Percentiles rank a stretch among this genome's conserved stretches.
Evolutionary conservation across 805 yeast genomes (phyloP).

Genomic region (Spathaspora sp.): DNA sequence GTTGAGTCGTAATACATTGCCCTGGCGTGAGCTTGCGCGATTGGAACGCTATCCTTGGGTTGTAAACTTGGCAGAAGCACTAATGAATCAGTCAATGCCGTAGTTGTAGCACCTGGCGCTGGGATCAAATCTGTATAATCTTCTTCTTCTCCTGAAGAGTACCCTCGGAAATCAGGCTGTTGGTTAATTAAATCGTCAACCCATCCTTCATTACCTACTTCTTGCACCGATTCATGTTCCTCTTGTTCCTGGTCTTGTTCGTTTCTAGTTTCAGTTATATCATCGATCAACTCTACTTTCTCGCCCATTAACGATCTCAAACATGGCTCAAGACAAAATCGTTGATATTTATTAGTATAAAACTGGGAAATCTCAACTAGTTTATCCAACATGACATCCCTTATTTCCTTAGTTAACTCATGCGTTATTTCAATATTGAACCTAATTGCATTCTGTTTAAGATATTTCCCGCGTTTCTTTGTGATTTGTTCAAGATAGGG

Average conservation of each 20-base stretch:
- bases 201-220: slow-evolving; percentile 41
- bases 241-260: slow-evolving; percentile 20
- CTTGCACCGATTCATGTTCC: slow-evolving; percentile 13
- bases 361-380: slow-evolving; percentile 54
- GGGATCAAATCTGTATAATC: slow-evolving; percentile 38
- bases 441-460: slow-evolving; percentile 21
- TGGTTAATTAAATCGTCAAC: slow-evolving; percentile 38
- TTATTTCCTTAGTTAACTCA: slow-evolving; percentile 50
- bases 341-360: slow-evolving; percentile 50
- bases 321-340: slow-evolving; percentile 78
- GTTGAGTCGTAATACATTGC: slow-evolving; percentile 53
- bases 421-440: slow-evolving; percentile 78
- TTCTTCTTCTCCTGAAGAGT: slow-evolving; percentile 16
- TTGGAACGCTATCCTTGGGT: background rate
- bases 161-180: slow-evolving; percentile 23
- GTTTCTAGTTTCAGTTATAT: slow-evolving; percentile 19
- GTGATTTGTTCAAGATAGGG: slow-evolving; percentile 48
- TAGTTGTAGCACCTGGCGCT: slow-evolving; percentile 5
- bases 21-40: background rate
- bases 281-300: slow-evolving; percentile 44
- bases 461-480: slow-evolving; percentile 15
- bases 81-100: slow-evolving; percentile 30
- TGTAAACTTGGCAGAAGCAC: slow-evolving; percentile 10
- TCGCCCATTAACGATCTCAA: slow-evolving; percentile 81
- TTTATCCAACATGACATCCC: slow-evolving; percentile 47